phyloP scores from a whole-genome alignment of 1,284 basidiomycete species.

The Serendipita sp. region DNA sequence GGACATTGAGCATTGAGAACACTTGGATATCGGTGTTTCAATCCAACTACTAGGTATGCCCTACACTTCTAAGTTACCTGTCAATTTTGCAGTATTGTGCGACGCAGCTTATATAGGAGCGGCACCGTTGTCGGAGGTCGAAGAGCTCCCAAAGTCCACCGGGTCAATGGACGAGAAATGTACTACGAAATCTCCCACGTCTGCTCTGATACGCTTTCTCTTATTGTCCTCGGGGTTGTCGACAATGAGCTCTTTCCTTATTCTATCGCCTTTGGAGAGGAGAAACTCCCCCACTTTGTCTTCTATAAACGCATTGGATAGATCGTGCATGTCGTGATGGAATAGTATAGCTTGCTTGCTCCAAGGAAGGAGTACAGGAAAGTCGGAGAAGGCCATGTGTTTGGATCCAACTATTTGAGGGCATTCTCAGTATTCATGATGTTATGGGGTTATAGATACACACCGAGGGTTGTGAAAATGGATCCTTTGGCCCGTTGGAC shows the following conservation, averaged over 20 bases:
- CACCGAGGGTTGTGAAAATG: neutral
- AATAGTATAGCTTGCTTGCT: neutral
- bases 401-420: neutral
- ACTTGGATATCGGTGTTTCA: too few relatives aligned
- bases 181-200: neutral
- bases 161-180: neutral
- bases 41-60: too few relatives aligned
- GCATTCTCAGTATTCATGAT: neutral
- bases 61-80: too few relatives aligned
- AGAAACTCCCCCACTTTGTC: neutral
- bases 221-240: neutral
- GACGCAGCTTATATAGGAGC: too few relatives aligned
- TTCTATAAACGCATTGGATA: neutral
- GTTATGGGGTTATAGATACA: neutral
- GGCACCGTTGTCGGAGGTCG: too few relatives aligned
- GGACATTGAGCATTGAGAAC: too few relatives aligned
- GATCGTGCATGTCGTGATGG: neutral
- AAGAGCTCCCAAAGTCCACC: too few relatives aligned
- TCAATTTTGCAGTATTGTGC: too few relatives aligned
- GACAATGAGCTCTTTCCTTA: neutral
- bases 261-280: neutral
- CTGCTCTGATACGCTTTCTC: neutral
- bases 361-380: neutral
- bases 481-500: neutral
- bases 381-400: conserved; percentile 5